These are phyloP conservation scores for Begonia fuchsioides DNA, from an alignment of 306 rosid genomes.

Conservation along the genomic window DNA sequence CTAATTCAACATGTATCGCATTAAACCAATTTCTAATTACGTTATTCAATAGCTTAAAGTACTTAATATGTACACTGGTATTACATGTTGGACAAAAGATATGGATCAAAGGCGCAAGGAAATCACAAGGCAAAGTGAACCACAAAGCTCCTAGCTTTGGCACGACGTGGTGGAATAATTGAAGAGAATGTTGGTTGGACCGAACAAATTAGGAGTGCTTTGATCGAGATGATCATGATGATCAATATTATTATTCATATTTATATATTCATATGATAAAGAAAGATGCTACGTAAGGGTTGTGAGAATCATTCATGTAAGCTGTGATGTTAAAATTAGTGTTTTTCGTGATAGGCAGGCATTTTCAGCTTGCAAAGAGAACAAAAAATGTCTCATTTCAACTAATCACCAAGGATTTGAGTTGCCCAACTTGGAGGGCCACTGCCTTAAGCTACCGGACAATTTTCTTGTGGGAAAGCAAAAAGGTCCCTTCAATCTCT, in stretches of 20 bases:
- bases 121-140: neutral
- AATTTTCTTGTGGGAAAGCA: neutral
- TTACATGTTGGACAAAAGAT: too few relatives aligned
- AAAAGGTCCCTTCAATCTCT: neutral
- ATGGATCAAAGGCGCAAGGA: too few relatives aligned
- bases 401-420: neutral
- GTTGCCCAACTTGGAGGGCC: conserved; percentile 1
- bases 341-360: conserved; percentile 13
- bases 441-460: neutral
- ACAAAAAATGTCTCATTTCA: neutral
- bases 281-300: conserved; percentile 27
- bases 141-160: neutral
- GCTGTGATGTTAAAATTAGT: conserved; percentile 16
- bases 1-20: too few relatives aligned
- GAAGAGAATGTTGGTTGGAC: conserved; percentile 1
- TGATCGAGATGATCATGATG: neutral
- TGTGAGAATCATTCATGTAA: conserved; percentile 18
- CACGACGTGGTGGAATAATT: neutral
- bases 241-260: neutral
- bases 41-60: too few relatives aligned
- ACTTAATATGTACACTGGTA: too few relatives aligned
- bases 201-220: neutral
- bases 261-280: conserved; percentile 19
- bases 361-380: conserved; percentile 7
- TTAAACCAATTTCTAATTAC: too few relatives aligned